These are phyloP conservation scores for Colletotrichum orchidophilum DNA, from an alignment of 2,329 filamentous ascomycete species.

Conservation along the genomic window DNA sequence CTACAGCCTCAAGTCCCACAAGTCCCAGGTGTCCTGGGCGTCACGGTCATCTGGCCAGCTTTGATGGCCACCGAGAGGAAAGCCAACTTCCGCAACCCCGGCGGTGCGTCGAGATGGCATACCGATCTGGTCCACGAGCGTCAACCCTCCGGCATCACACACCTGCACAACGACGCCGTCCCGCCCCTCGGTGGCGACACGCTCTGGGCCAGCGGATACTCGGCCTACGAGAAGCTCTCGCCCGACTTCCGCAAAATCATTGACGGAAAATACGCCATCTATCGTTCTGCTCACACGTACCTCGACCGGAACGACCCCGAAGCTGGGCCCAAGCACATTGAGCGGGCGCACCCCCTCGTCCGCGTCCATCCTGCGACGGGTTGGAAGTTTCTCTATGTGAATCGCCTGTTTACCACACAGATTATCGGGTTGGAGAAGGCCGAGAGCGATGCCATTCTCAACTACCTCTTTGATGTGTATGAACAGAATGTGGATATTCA, in stretches of 20 bases:
- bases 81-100: conserved; percentile 72
- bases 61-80: conserved; percentile 69
- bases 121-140: conserved; percentile 76
- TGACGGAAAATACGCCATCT: conserved; percentile 72
- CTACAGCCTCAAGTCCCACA: conserved; percentile 74
- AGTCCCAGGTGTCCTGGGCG: conserved; percentile 72
- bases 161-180: conserved; percentile 75
- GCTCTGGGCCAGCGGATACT: conserved; percentile 76
- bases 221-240: conserved; percentile 78
- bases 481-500: conserved; percentile 78
- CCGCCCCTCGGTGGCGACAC: conserved; percentile 75
- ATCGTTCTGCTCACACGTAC: conserved; percentile 72
- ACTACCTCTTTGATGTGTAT: conserved; percentile 74
- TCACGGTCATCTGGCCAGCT: conserved; percentile 76
- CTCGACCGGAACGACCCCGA: conserved; percentile 70
- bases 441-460: conserved; percentile 74
- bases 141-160: conserved; percentile 76
- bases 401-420: conserved; percentile 72
- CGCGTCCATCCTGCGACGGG: conserved; percentile 77
- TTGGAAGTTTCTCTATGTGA: conserved; percentile 79
- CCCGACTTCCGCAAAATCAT: conserved; percentile 76
- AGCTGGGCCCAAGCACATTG: conserved; percentile 71
- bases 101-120: conserved; percentile 76
- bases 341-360: conserved; percentile 74
- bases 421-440: conserved; percentile 76